Evolutionary conservation across 768 basidiomycete species (phyloP).

Genomic region (Russula earlei): DNA sequence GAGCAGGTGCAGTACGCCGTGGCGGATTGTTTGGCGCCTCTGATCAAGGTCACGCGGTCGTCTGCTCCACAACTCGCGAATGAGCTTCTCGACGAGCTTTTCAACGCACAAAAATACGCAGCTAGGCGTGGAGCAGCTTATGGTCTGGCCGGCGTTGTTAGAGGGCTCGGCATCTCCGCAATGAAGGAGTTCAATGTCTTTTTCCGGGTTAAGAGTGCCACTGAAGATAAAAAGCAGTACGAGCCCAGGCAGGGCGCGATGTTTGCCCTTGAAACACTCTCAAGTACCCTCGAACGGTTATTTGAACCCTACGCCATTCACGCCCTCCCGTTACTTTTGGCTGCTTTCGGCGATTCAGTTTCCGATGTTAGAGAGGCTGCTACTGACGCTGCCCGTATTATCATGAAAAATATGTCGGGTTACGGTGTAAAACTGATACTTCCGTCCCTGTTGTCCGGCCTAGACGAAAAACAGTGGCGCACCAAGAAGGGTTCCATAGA

Average conservation of each 20-base stretch:
- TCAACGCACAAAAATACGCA: slow-evolving; percentile 78
- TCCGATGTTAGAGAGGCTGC: slow-evolving; percentile 90
- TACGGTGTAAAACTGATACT: slow-evolving; percentile 95
- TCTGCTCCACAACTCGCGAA: slow-evolving; percentile 61
- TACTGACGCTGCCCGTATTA: slow-evolving; percentile 81
- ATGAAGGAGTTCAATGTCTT: slow-evolving; percentile 83
- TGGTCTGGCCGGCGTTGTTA: slow-evolving; percentile 86
- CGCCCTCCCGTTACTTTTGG: slow-evolving; percentile 73
- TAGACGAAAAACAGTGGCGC: slow-evolving; percentile 98
- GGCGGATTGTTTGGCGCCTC: slow-evolving; percentile 86
- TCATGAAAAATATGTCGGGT: slow-evolving; percentile 92
- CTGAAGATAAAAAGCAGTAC: slow-evolving; percentile 83
- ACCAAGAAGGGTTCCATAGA: slow-evolving; percentile 98
- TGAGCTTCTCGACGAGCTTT: slow-evolving; percentile 64
- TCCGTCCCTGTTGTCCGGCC: slow-evolving; percentile 76
- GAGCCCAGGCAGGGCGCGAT: slow-evolving; percentile 88
- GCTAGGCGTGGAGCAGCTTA: slow-evolving; percentile 95
- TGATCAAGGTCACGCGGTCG: slow-evolving; percentile 61
- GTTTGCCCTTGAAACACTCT: slow-evolving; percentile 91
- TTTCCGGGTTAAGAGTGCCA: slow-evolving; percentile 55
- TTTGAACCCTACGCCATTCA: slow-evolving; percentile 91
- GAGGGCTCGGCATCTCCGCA: slow-evolving; percentile 78
- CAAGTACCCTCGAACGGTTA: slow-evolving; percentile 72
- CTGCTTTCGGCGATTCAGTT: slow-evolving; percentile 78
- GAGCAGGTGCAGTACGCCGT: slow-evolving; percentile 97